Conservation (phyloP, 306 rosid genomes). For the Vigna hirtella region DNA sequence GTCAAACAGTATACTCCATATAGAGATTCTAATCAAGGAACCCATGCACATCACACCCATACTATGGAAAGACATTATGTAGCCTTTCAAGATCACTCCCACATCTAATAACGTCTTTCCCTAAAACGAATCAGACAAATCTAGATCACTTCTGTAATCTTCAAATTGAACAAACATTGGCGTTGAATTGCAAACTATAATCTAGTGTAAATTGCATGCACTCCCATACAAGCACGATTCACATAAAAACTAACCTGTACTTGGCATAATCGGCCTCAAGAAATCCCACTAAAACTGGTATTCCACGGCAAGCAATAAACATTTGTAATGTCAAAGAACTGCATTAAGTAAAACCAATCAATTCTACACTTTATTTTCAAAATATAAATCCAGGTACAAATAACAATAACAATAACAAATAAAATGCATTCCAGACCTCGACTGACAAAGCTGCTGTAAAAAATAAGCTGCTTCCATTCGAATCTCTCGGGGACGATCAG, state of each 20-base stretch:
- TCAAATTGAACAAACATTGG: conserved; percentile 13
- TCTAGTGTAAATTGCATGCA: conserved; percentile 3
- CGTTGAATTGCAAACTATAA: conserved; percentile 11
- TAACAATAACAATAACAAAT: conserved; percentile 15
- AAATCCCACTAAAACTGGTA: conserved; percentile 97
- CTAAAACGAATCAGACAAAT: conserved; percentile 20
- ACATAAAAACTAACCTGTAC: conserved; percentile 75
- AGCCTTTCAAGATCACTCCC: conserved; percentile 13
- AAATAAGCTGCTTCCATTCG: conserved; percentile 98
- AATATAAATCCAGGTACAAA: conserved; percentile 17
- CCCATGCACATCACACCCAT: conserved; percentile 8
- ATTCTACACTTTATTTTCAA: conserved; percentile 8
- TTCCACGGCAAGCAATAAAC: conserved; percentile 98
- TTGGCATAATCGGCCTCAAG: conserved; percentile 98
- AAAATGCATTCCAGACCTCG: conserved; percentile 65
- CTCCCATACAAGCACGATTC: conserved; percentile 29
- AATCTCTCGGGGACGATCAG: conserved; percentile 94
- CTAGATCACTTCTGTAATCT: background rate
- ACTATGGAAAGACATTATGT: conserved; percentile 10
- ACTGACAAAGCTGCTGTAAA: conserved; percentile 97
- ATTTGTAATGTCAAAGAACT: conserved; percentile 97
- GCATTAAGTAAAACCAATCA: conserved; percentile 50
- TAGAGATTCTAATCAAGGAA: background rate
- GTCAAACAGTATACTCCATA: background rate
- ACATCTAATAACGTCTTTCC: conserved; percentile 2